phyloP scores from a whole-genome alignment of 129 eudicot genomes.

The Centella asiatica region DNA sequence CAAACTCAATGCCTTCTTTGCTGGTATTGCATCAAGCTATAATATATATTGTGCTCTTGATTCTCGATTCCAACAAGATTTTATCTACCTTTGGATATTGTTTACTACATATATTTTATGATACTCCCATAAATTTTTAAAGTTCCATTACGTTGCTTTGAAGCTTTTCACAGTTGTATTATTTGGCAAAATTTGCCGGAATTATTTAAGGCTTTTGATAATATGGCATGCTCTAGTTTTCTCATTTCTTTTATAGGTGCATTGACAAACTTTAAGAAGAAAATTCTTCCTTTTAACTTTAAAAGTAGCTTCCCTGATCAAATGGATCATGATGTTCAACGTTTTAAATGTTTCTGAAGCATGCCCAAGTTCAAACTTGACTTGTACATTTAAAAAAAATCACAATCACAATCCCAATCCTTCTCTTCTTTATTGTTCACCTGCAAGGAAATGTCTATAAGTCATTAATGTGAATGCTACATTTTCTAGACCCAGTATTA shows the following conservation, averaged over 20 bases:
- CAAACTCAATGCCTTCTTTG: constrained; percentile 90
- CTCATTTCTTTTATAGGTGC: neutral
- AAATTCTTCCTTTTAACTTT: neutral
- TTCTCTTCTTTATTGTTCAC: neutral
- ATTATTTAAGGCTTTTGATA: neutral
- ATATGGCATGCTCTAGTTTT: neutral
- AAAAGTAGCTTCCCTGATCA: neutral
- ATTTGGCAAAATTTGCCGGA: neutral
- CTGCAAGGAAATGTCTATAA: too few species aligned
- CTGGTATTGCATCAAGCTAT: constrained; percentile 45
- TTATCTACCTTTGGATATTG: neutral
- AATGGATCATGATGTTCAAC: neutral
- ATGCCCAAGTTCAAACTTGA: neutral
- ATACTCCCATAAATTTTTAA: neutral
- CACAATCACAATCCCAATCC: too few species aligned
- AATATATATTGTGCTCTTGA: neutral
- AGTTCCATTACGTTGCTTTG: neutral
- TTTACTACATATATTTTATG: neutral
- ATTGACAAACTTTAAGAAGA: neutral
- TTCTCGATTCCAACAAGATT: constrained; percentile 8
- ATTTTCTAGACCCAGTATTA: too few species aligned
- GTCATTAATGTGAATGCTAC: too few species aligned
- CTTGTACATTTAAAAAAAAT: neutral
- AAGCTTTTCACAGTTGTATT: neutral
- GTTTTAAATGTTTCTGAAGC: neutral